phyloP scores from a whole-genome alignment of 208 protist species.

The Leishmania gerbilli region DNA sequence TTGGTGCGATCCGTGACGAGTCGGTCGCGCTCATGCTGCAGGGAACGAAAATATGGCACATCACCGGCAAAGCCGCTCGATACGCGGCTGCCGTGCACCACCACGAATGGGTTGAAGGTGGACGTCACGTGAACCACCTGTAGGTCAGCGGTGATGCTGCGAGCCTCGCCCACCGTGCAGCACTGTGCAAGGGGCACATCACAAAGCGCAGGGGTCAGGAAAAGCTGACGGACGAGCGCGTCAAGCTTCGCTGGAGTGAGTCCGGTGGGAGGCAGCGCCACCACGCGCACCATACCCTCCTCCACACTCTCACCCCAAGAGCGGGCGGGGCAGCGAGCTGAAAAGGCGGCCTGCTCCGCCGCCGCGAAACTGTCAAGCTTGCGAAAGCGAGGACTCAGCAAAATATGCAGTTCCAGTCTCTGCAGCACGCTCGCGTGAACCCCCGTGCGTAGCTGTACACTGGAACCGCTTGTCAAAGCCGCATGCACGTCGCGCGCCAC shows the following conservation, averaged over 20 bases:
- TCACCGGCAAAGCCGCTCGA: conserved; percentile 51
- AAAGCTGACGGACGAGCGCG: conserved; percentile 19
- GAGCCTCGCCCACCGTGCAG: conserved; percentile 9
- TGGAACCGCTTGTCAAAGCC: conserved; percentile 26
- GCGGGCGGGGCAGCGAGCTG: not conserved
- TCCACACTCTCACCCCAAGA: conserved; percentile 11
- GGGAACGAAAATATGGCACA: conserved; percentile 18
- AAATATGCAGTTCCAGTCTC: conserved; percentile 29
- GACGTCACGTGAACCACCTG: conserved; percentile 19
- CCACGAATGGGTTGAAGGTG: conserved; percentile 60
- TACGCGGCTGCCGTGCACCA: conserved; percentile 77
- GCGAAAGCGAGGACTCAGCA: conserved; percentile 9
- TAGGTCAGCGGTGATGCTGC: not conserved
- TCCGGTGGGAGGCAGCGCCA: conserved; percentile 5
- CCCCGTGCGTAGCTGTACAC: conserved; percentile 65
- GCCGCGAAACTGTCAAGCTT: conserved; percentile 13
- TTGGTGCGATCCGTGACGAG: conserved; percentile 31
- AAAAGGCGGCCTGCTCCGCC: conserved; percentile 32
- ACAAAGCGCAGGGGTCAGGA: conserved; percentile 29
- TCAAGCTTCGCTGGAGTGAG: conserved; percentile 11
- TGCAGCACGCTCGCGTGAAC: conserved; percentile 64
- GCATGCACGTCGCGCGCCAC: conserved; percentile 34
- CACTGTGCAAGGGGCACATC: not conserved
- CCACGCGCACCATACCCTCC: conserved; percentile 22
- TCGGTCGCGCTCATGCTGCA: conserved; percentile 52